These are phyloP conservation scores for Ziziphus jujuba DNA, from an alignment of 306 rosid species.

Conservation along the genomic window DNA sequence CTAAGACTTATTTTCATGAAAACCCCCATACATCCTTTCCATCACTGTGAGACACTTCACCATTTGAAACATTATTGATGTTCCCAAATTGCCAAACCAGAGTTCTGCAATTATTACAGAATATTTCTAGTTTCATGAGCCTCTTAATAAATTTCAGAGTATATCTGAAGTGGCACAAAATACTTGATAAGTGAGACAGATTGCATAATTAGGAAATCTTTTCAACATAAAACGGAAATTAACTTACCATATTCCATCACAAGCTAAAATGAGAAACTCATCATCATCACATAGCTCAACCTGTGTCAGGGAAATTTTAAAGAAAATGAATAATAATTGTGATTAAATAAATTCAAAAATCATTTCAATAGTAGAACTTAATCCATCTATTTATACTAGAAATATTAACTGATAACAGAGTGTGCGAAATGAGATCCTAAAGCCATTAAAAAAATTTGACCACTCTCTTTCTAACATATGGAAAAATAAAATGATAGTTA, in stretches of 20 bases:
- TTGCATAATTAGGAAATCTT: background rate
- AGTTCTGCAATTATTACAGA: background rate
- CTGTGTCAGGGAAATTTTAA: conserved; percentile 33
- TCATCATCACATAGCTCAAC: conserved; percentile 85
- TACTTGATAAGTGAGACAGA: background rate
- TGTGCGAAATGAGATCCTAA: background rate
- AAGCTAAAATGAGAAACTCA: conserved; percentile 89
- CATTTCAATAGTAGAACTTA: background rate
- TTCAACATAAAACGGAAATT: conserved; percentile 2
- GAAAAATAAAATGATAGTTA: too few species aligned
- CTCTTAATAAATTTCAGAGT: background rate
- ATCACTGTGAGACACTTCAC: too few species aligned
- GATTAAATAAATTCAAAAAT: conserved; percentile 2
- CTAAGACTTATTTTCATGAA: too few species aligned
- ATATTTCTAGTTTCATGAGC: background rate
- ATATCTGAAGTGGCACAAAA: background rate
- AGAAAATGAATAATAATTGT: conserved; percentile 2
- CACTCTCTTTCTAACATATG: too few species aligned
- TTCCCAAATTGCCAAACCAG: too few species aligned
- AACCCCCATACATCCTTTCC: too few species aligned
- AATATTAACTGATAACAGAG: background rate
- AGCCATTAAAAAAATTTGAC: background rate
- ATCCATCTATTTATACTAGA: conserved; percentile 13
- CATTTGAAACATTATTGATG: too few species aligned
- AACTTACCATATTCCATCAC: conserved; percentile 96